A percentile compares a stretch with the other conserved stretches of the same genome.
These are phyloP conservation scores for Crithidia acanthocephali DNA, from an alignment of 208 protist genomes.

Conservation along the genomic window DNA sequence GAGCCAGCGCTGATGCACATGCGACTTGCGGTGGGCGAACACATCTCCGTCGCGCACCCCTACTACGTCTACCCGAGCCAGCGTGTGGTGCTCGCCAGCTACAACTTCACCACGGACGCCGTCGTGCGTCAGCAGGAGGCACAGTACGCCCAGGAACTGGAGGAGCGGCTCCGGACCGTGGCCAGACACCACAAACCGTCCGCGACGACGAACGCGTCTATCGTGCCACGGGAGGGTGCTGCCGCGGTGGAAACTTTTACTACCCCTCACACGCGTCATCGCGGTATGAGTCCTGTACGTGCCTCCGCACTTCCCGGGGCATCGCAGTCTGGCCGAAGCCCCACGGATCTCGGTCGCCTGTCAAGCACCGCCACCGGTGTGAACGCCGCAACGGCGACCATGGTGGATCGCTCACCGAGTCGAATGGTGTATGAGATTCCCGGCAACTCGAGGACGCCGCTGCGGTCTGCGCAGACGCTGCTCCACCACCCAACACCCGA, in stretches of 20 bases:
- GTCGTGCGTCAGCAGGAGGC: constrained; percentile 30
- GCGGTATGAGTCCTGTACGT: constrained; percentile 13
- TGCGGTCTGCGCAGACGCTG: not conserved
- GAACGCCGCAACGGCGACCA: not conserved
- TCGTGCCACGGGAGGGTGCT: too few species aligned
- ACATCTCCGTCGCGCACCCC: constrained; percentile 60
- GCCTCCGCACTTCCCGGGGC: not conserved
- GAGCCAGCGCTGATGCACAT: constrained; percentile 41
- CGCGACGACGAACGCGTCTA: too few species aligned
- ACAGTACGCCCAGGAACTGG: constrained; percentile 14
- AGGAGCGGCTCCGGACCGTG: constrained; percentile 3
- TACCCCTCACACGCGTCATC: not conserved
- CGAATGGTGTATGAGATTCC: constrained; percentile 16
- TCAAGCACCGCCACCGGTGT: not conserved
- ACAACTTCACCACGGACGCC: constrained; percentile 64
- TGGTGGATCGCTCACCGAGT: not conserved
- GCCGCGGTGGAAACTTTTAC: not conserved
- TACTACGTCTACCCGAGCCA: constrained; percentile 49
- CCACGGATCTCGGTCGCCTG: not conserved
- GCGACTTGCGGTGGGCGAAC: constrained; percentile 37
- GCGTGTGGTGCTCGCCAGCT: constrained; percentile 47
- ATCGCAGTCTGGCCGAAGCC: not conserved
- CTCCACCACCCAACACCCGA: not conserved
- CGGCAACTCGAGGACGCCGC: not conserved
- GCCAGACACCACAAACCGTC: not conserved